A percentile compares a stretch with the other conserved stretches of the same genome.
These are phyloP conservation scores for Lachnellula hyalina DNA, from an alignment of 2,329 filamentous ascomycete genomes.

Conservation along the genomic window DNA sequence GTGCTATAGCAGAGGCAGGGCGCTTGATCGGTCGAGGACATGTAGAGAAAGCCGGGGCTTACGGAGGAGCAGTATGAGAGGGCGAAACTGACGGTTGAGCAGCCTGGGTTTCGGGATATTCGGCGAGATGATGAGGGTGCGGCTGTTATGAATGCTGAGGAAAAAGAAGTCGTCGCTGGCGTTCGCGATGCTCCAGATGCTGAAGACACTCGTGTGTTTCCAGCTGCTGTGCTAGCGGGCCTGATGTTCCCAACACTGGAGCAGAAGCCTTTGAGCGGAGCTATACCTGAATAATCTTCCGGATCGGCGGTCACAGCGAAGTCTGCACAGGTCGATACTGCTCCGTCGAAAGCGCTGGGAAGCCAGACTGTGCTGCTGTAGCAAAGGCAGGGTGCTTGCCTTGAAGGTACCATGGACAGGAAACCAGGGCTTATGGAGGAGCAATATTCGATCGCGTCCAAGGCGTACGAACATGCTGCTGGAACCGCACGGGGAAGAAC, in stretches of 20 bases:
- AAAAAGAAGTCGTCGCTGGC: not conserved
- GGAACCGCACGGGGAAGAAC: conserved; percentile 1
- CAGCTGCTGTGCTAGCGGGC: not conserved
- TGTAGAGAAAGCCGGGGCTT: conserved; percentile 2
- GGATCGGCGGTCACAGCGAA: conserved; percentile 12
- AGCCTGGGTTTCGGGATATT: conserved; percentile 1
- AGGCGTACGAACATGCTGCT: conserved; percentile 1
- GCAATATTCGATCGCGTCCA: conserved; percentile 7
- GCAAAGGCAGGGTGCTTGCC: conserved; percentile 19
- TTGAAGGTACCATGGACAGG: not conserved
- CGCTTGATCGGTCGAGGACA: conserved; percentile 1
- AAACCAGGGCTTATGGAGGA: conserved; percentile 12
- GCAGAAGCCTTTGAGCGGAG: conserved; percentile 11
- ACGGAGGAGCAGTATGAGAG: conserved; percentile 1
- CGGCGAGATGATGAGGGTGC: not conserved
- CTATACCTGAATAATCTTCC: conserved; percentile 1
- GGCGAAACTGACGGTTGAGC: not conserved
- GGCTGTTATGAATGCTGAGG: not conserved
- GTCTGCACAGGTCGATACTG: conserved; percentile 10
- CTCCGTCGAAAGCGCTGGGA: conserved; percentile 15
- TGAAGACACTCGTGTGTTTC: not conserved
- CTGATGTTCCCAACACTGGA: conserved; percentile 11
- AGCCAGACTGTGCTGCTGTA: conserved; percentile 14
- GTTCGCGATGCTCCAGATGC: not conserved
- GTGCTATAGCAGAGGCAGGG: conserved; percentile 10